phyloP scores from a whole-genome alignment of 208 protist genomes.

The Wallacemonas rigidus region DNA sequence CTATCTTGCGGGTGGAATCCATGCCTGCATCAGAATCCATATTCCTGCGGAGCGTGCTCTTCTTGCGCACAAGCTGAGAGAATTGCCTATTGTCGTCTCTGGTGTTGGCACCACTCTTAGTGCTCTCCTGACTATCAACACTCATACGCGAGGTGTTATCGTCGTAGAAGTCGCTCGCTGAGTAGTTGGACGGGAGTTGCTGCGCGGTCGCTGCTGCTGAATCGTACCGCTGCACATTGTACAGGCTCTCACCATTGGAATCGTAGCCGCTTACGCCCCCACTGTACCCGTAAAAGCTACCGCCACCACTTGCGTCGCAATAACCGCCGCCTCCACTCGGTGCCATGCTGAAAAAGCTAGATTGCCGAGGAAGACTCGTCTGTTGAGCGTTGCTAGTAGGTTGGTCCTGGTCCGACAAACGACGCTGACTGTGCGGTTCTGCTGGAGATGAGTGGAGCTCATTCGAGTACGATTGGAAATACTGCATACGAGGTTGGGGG shows the following conservation, averaged over 20 bases:
- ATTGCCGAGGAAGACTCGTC: neutral
- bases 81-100: slow-evolving; percentile 4
- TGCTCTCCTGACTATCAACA: neutral
- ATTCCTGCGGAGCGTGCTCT: slow-evolving; percentile 12
- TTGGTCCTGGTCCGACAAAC: slow-evolving; percentile 8
- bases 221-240: neutral
- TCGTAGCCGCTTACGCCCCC: neutral
- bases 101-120: neutral
- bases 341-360: slow-evolving; percentile 5
- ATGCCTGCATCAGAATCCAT: neutral
- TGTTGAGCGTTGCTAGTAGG: neutral
- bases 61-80: slow-evolving; percentile 9
- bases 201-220: neutral
- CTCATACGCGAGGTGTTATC: slow-evolving; percentile 14
- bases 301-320: neutral
- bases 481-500: neutral
- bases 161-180: slow-evolving; percentile 6
- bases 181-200: neutral
- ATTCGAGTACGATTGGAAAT: neutral
- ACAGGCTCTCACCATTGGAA: neutral
- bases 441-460: neutral
- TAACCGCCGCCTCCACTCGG: neutral
- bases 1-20: neutral
- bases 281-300: neutral
- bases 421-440: neutral